phyloP scores from a whole-genome alignment of 2,329 filamentous ascomycete genomes.

The Neodidymelliopsis sp. region DNA sequence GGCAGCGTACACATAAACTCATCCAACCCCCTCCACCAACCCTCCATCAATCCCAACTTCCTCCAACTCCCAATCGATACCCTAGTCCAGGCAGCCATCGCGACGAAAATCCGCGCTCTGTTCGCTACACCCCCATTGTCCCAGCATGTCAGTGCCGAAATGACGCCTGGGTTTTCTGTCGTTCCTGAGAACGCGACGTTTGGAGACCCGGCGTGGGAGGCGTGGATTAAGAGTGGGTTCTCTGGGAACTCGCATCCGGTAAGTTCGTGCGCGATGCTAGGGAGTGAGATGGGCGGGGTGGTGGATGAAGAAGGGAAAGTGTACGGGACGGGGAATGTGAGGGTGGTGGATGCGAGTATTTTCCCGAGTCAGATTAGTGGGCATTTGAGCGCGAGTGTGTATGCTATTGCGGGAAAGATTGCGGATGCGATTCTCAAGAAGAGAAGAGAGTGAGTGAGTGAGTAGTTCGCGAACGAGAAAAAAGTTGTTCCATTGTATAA shows the following conservation, averaged over 20 bases:
- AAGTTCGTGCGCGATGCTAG: conserved; percentile 46
- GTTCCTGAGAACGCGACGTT: conserved; percentile 31
- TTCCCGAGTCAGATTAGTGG: conserved; percentile 46
- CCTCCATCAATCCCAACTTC: conserved; percentile 53
- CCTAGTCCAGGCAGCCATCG: conserved; percentile 43
- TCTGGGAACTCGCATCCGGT: conserved; percentile 45
- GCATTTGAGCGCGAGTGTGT: conserved; percentile 47
- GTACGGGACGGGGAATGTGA: conserved; percentile 46
- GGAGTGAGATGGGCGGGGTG: conserved; percentile 42
- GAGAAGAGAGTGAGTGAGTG: no score
- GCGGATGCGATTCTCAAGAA: conserved; percentile 32
- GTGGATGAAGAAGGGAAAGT: conserved; percentile 43
- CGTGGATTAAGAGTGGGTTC: conserved; percentile 33
- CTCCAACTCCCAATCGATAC: conserved; percentile 52
- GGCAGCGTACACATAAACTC: conserved; percentile 45
- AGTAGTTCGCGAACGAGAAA: no score
- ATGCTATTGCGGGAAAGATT: conserved; percentile 49
- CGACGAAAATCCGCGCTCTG: conserved; percentile 42
- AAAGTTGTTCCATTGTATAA: no score
- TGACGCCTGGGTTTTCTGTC: conserved; percentile 27
- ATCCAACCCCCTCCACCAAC: conserved; percentile 43
- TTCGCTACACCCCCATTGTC: conserved; percentile 38
- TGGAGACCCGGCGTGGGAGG: conserved; percentile 26
- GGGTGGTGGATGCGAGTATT: conserved; percentile 49
- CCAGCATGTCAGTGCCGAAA: conserved; percentile 27